A percentile compares a stretch with the other conserved stretches of the same genome.
phyloP scores from a whole-genome alignment of 768 basidiomycete genomes.

The Mycena maculata region DNA sequence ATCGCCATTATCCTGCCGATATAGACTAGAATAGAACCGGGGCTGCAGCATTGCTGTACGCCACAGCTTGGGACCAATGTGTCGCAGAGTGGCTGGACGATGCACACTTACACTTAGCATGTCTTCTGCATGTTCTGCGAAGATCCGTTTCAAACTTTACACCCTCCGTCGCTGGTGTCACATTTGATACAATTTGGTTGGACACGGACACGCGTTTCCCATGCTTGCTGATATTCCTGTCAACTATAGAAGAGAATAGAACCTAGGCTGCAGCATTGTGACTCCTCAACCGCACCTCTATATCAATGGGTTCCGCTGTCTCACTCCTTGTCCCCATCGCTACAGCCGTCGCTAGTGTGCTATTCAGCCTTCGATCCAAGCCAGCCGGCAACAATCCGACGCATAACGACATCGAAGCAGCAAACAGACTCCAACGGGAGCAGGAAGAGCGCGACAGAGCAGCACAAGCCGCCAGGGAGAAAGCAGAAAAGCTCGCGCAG shows the following conservation, averaged over 20 bases:
- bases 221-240: background rate
- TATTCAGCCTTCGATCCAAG: background rate
- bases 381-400: background rate
- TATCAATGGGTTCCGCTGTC: background rate
- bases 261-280: background rate
- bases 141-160: conserved; percentile 9
- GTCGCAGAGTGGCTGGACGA: conserved; percentile 1
- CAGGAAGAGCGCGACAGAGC: conserved; percentile 13
- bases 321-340: background rate
- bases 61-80: background rate
- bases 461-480: conserved; percentile 12
- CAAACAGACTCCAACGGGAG: conserved; percentile 12
- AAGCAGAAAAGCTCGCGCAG: conserved; percentile 6
- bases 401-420: conserved; percentile 13
- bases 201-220: conserved; percentile 6
- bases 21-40: background rate
- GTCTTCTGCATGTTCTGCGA: background rate
- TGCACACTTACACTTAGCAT: conserved; percentile 10
- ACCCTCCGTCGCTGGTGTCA: background rate
- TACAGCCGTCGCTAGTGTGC: background rate
- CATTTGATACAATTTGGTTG: conserved; percentile 6
- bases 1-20: background rate
- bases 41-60: background rate
- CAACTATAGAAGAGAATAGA: conserved; percentile 2
- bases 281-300: background rate